Evolutionary conservation across 2,329 filamentous ascomycete genomes (phyloP), one percentile per base, ranked within the genome.

Genomic region (Fusarium illudens): DNA sequence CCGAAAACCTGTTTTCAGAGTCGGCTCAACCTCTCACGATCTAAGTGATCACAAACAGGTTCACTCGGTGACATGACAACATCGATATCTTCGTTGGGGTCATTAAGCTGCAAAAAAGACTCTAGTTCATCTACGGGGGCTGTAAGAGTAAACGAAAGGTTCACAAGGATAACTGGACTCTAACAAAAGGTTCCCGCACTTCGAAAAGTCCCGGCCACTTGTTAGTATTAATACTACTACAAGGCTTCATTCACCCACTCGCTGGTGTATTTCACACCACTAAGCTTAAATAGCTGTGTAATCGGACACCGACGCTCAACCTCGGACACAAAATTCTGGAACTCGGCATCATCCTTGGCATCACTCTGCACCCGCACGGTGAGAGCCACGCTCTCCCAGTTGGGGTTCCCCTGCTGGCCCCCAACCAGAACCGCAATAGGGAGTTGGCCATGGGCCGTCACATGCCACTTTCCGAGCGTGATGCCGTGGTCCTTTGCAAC

Each of bases 1-100:
- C 81, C 81, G 54, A 83, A 81, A 11, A 60, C 62, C 60, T 63
- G 11, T 22, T 46, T 19, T 6, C 25, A n/a, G 9, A 17, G 30
- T 56, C 4, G 36, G 53, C 9, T 46, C 39, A 27, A 44, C 22
- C 7, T 27, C 20, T 6, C 22, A 44, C 15, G 2, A 19, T n/a
- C n/a, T n/a, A n/a, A n/a, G n/a, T n/a, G n/a, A n/a, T n/a, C n/a
- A n/a, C n/a, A n/a, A n/a, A n/a, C n/a, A n/a, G n/a, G n/a, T n/a
- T n/a, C n/a, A n/a, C n/a, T n/a, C n/a, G n/a, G n/a, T n/a, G n/a
- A n/a, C n/a, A n/a, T n/a, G n/a, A n/a, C n/a, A n/a, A n/a, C n/a
- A n/a, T n/a, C n/a, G n/a, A n/a, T n/a, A n/a, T n/a, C n/a, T n/a
- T n/a, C n/a, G n/a, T n/a, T n/a, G n/a, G n/a, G n/a, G n/a, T n/a